Percentiles rank a stretch among this genome's conserved stretches.
phyloP scores from a whole-genome alignment of 2,329 filamentous ascomycete genomes.

The Colletotrichum kahawae region DNA sequence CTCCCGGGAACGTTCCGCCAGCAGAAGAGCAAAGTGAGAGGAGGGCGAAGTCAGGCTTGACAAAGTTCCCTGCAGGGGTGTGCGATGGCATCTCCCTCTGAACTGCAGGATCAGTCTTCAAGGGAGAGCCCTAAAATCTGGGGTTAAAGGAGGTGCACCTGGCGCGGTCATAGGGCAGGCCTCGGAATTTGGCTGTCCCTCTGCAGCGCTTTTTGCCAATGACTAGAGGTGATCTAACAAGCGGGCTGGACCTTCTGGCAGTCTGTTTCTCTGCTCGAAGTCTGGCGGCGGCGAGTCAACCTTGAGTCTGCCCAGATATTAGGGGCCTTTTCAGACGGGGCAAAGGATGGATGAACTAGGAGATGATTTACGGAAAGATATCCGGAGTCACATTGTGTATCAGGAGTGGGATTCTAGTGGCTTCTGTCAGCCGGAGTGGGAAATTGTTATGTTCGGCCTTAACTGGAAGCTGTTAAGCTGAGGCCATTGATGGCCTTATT shows the following conservation, averaged over 20 bases:
- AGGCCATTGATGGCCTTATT: neutral
- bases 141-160: neutral
- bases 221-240: neutral
- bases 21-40: neutral
- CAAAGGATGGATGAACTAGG: neutral
- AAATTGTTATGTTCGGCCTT: neutral
- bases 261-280: neutral
- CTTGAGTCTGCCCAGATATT: neutral
- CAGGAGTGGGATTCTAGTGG: neutral
- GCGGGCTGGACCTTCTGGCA: neutral
- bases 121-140: slow-evolving; percentile 1
- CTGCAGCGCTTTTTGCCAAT: neutral
- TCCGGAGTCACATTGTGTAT: neutral
- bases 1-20: neutral
- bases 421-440: neutral
- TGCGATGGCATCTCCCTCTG: neutral
- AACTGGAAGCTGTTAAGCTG: neutral
- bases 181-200: neutral
- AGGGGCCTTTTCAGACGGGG: neutral
- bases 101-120: neutral
- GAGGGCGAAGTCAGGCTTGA: neutral
- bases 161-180: neutral
- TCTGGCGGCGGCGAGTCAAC: neutral
- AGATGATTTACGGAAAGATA: neutral
- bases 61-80: neutral